phyloP scores from a whole-genome alignment of 2,329 filamentous ascomycete genomes.

The Cladosporium sp. region DNA sequence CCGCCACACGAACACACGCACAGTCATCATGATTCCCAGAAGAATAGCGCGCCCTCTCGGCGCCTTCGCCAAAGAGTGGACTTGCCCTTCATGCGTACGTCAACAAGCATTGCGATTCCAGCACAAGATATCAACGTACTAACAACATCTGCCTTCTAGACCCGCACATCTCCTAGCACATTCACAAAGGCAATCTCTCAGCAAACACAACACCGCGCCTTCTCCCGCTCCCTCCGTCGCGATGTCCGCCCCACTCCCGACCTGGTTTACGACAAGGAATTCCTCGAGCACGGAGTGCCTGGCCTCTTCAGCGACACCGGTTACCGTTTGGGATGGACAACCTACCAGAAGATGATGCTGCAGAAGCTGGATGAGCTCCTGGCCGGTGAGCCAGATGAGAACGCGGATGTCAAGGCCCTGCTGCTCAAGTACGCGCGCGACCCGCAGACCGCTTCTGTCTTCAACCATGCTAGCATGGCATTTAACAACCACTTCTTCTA shows the following conservation, averaged over 20 bases:
- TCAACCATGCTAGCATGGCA: constrained; percentile 96
- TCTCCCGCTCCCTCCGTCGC: constrained; percentile 41
- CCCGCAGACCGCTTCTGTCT: constrained; percentile 72
- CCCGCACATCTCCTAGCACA: constrained; percentile 19
- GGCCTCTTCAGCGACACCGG: constrained; percentile 68
- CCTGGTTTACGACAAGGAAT: constrained; percentile 49
- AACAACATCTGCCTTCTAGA: constrained; percentile 22
- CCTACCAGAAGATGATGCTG: constrained; percentile 75
- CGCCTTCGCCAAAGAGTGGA: constrained; percentile 30
- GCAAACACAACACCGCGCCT: constrained; percentile 26
- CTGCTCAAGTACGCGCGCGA: constrained; percentile 76
- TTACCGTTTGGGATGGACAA: constrained; percentile 75
- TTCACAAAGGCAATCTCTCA: constrained; percentile 16
- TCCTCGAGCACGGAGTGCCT: constrained; percentile 59
- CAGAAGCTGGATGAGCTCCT: constrained; percentile 74
- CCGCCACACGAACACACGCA: constrained; percentile 13
- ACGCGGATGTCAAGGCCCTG: constrained; percentile 65
- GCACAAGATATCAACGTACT: not conserved
- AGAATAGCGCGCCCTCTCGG: constrained; percentile 29
- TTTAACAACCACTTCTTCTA: constrained; percentile 92
- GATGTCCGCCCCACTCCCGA: constrained; percentile 36
- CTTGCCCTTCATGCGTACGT: constrained; percentile 33
- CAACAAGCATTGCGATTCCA: not conserved
- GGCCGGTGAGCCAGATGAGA: constrained; percentile 67
- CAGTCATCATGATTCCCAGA: constrained; percentile 34